Evolutionary conservation across 208 protist genomes (phyloP), one percentile per base, ranked within the genome.

Genomic region (Leishmania gerbilli): DNA sequence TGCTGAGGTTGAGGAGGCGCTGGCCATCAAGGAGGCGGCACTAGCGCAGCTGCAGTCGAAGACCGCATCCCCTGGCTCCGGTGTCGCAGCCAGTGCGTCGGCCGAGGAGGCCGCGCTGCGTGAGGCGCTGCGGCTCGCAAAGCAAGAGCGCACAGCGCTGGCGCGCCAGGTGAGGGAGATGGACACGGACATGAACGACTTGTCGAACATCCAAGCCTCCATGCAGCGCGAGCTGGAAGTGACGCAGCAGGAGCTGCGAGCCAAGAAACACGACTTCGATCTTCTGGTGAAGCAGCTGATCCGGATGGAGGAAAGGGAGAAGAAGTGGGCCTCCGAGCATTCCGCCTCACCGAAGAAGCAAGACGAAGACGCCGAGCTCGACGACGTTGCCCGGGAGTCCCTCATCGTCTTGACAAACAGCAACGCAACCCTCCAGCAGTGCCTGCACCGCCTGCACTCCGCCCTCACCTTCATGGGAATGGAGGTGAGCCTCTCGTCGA

Each of bases 151-250:
- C 56, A 64, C 76, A 7, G 58, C 65, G 19, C 74, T 94, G 15
- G 76, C 69, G 27, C 71, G 77, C 34, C 91, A 95, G 64, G 60
- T 92, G 71, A 75, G 72, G 55, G 91, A 95, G 75, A 83, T 95
- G 85, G 89, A 95, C 77, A 87, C 82, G 58, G 91, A 95, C 75
- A 88, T 95, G 84, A 85, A 85, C 74, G 91, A 92, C 79, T 80
- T 95, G 49, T 82, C 81, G 5, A 84, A 88, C 74, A 93, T 95
- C n/a, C 89, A 91, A 71, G 80, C 84, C 68, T 56, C 88, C 27
- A 84, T 93, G 82, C 91, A 91, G 79, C 77, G 76, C 49, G 76
- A 84, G 71, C 82, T 93, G 3, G 88, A 91, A 56, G 76, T 69
- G 71, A 76, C 89, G 13, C 86, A 89, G 77, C 75, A 84, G 67